Evolutionary conservation across 73 alveolate genomes (phyloP).

Genomic region (Tetrahymena borealis): DNA sequence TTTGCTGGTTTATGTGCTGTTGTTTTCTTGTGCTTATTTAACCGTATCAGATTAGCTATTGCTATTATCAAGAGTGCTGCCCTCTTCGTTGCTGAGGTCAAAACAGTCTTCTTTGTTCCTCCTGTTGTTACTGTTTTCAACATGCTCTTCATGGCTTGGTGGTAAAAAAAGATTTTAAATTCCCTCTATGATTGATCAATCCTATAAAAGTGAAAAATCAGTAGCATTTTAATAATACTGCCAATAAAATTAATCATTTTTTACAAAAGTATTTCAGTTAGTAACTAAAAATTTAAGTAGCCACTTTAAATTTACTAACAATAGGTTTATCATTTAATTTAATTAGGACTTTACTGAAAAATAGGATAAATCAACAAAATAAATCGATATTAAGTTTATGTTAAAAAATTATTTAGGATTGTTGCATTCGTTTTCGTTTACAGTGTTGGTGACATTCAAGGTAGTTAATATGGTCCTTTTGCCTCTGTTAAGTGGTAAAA

Average conservation of each 20-base stretch:
- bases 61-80: slow-evolving; percentile 89
- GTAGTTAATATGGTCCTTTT: slow-evolving; percentile 49
- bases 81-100: slow-evolving; percentile 66
- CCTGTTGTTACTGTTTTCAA: slow-evolving; percentile 65
- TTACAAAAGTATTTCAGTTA: no score
- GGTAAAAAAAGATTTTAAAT: slow-evolving; percentile 39
- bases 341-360: no score
- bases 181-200: no score
- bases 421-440: slow-evolving; percentile 68
- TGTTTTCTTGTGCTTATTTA: slow-evolving; percentile 73
- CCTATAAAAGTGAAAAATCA: no score
- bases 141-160: slow-evolving; percentile 64
- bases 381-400: no score
- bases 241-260: no score
- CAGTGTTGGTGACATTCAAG: slow-evolving; percentile 82
- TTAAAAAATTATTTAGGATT: not conserved
- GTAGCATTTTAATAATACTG: no score
- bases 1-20: slow-evolving; percentile 61
- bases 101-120: slow-evolving; percentile 78
- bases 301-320: no score
- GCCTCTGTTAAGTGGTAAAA: slow-evolving; percentile 89
- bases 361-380: no score
- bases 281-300: no score
- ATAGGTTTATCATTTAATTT: no score
- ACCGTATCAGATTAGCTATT: slow-evolving; percentile 85